Conservation (phyloP, 192 early-diverging fungal genomes). For the Rhizophagus clarus region DNA sequence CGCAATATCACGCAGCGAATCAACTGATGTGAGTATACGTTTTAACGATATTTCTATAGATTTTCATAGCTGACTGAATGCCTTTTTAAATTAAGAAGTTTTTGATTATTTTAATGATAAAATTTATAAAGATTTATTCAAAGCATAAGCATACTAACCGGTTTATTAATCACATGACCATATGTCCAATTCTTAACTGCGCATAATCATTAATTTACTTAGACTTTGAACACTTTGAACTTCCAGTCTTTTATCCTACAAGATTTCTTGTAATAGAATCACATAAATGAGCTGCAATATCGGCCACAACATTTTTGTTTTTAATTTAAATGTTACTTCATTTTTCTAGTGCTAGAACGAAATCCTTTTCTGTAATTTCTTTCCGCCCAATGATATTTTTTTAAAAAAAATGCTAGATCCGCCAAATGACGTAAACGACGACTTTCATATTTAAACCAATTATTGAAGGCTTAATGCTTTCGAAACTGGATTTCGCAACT, state of each 20-base stretch:
- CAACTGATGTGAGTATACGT: conserved; percentile 87
- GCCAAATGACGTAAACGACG: too few species aligned
- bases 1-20: conserved; percentile 87
- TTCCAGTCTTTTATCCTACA: conserved; percentile 72
- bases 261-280: conserved; percentile 61
- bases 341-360: conserved; percentile 82
- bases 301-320: conserved; percentile 96
- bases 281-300: too few species aligned
- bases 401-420: conserved; percentile 67
- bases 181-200: too few species aligned
- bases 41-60: conserved; percentile 82
- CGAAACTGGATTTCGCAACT: too few species aligned
- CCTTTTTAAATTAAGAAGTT: conserved; percentile 36
- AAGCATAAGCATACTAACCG: not conserved
- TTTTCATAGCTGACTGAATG: conserved; percentile 67
- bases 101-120: not conserved
- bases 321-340: conserved; percentile 89
- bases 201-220: too few species aligned
- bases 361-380: conserved; percentile 67
- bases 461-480: too few species aligned
- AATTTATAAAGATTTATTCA: not conserved
- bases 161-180: too few species aligned
- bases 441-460: too few species aligned
- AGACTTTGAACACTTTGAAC: conserved; percentile 73
- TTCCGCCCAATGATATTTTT: conserved; percentile 69